Conservation (phyloP, 768 basidiomycete species). For the Fibroporia radiculosa region DNA sequence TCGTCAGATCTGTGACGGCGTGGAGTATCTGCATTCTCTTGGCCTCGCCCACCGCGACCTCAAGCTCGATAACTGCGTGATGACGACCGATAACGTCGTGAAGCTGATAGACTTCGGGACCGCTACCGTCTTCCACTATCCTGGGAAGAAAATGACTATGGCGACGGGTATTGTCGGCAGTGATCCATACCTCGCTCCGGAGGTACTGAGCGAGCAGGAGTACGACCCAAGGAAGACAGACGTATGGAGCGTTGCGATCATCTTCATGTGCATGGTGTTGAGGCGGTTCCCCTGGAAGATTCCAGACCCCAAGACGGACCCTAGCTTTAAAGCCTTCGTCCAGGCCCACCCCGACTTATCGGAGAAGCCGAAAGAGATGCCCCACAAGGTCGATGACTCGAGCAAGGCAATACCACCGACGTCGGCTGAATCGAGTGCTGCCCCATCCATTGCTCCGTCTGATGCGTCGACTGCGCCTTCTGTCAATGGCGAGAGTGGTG, state of each 20-base stretch:
- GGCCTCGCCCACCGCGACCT: conserved; percentile 97
- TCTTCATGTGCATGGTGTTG: conserved; percentile 98
- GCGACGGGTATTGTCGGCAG: conserved; percentile 93
- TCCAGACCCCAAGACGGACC: conserved; percentile 89
- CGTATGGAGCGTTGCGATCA: conserved; percentile 97
- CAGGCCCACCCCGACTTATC: conserved; percentile 86
- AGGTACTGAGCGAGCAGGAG: conserved; percentile 70
- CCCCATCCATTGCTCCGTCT: conserved; percentile 14
- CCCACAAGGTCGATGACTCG: background rate
- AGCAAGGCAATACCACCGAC: background rate
- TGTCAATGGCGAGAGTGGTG: conserved; percentile 12
- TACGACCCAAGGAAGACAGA: conserved; percentile 98
- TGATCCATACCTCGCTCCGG: conserved; percentile 97
- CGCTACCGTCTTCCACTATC: conserved; percentile 99
- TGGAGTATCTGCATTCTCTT: conserved; percentile 95
- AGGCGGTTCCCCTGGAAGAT: conserved; percentile 99
- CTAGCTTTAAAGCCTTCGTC: conserved; percentile 87
- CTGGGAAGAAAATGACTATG: conserved; percentile 71
- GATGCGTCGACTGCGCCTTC: conserved; percentile 1
- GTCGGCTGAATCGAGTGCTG: conserved; percentile 2
- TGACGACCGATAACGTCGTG: conserved; percentile 91
- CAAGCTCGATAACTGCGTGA: conserved; percentile 99
- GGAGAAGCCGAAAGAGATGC: conserved; percentile 19
- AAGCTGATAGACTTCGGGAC: conserved; percentile 99
- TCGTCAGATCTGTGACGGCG: conserved; percentile 96